Percentiles rank a stretch among this genome's conserved stretches.
Conservation (phyloP, 164 flowering plant genomes). For the Echeveria elegans region DNA sequence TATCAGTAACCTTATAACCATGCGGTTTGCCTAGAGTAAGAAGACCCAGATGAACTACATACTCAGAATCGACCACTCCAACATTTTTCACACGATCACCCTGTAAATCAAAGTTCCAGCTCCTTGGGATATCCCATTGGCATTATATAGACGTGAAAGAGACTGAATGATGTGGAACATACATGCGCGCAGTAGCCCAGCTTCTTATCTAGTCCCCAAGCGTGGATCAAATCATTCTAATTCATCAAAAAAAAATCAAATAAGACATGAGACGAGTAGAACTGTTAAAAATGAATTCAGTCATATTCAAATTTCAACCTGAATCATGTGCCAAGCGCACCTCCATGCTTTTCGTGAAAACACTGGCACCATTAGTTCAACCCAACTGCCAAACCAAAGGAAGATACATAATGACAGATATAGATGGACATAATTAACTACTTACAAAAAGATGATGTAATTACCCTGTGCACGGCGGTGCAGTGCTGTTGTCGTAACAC, state of each 20-base stretch:
- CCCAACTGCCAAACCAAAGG: slow-evolving; percentile 46
- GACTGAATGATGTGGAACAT: slow-evolving; percentile 2
- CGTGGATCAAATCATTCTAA: slow-evolving; percentile 80
- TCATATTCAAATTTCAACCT: slow-evolving; percentile 37
- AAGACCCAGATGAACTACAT: slow-evolving; percentile 5
- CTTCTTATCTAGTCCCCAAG: slow-evolving; percentile 78
- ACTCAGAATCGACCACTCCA: slow-evolving; percentile 6
- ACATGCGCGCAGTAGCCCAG: slow-evolving; percentile 86
- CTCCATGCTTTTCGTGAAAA: slow-evolving; percentile 77
- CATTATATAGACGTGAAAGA: not conserved
- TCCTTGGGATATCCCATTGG: not conserved
- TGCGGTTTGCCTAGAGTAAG: slow-evolving; percentile 2
- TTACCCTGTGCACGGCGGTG: slow-evolving; percentile 93
- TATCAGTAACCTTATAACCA: not conserved
- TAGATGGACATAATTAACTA: no score
- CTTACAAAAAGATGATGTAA: no score
- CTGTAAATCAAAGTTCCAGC: not conserved
- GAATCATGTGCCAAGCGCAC: slow-evolving; percentile 83
- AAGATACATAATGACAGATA: no score
- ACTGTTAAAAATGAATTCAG: not conserved
- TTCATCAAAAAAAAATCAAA: not conserved
- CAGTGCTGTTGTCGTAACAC: slow-evolving; percentile 62
- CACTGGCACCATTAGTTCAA: slow-evolving; percentile 91
- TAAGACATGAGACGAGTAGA: not conserved
- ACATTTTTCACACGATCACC: slow-evolving; percentile 6